These are phyloP conservation scores for Huntiella savannae DNA, from an alignment of 2,329 filamentous ascomycete genomes.

Conservation along the genomic window DNA sequence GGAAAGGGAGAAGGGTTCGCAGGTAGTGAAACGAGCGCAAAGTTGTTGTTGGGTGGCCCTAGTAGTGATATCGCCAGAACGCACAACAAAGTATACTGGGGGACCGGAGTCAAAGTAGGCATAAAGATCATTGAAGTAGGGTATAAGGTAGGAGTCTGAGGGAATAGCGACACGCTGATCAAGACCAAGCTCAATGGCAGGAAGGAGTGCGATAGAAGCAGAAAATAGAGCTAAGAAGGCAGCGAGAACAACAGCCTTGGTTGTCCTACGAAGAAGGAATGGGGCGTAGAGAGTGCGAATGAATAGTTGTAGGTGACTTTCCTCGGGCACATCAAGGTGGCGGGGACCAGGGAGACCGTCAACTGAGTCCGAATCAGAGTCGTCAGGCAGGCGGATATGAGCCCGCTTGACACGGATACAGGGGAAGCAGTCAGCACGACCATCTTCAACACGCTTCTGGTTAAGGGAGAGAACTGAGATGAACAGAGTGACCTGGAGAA, in stretches of 20 bases:
- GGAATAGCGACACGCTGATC: conserved; percentile 92
- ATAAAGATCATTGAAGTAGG: conserved; percentile 92
- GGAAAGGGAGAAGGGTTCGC: conserved; percentile 62
- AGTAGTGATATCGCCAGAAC: conserved; percentile 59
- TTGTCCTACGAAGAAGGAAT: conserved; percentile 56
- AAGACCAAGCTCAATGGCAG: conserved; percentile 66
- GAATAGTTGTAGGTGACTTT: conserved; percentile 66
- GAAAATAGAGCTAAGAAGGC: conserved; percentile 79
- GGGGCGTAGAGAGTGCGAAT: conserved; percentile 85
- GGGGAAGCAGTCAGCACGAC: conserved; percentile 79
- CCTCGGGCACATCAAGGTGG: conserved; percentile 50
- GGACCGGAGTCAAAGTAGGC: conserved; percentile 80
- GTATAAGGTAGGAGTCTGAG: conserved; percentile 81
- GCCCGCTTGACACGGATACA: conserved; percentile 67
- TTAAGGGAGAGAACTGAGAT: conserved; percentile 81
- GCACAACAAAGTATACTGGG: conserved; percentile 89
- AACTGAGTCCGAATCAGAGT: conserved; percentile 17
- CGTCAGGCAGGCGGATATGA: conserved; percentile 39
- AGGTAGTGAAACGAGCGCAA: conserved; percentile 81
- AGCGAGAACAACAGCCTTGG: conserved; percentile 57
- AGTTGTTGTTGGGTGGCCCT: conserved; percentile 63
- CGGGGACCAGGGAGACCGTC: too few relatives aligned
- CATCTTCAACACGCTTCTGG: conserved; percentile 73
- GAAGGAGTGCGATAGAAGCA: conserved; percentile 66
- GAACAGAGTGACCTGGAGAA: conserved; percentile 96